Percentiles rank a stretch among this genome's conserved stretches.
Evolutionary conservation across 345 rosid genomes (phyloP).

Genomic region (Geranium brycei): DNA sequence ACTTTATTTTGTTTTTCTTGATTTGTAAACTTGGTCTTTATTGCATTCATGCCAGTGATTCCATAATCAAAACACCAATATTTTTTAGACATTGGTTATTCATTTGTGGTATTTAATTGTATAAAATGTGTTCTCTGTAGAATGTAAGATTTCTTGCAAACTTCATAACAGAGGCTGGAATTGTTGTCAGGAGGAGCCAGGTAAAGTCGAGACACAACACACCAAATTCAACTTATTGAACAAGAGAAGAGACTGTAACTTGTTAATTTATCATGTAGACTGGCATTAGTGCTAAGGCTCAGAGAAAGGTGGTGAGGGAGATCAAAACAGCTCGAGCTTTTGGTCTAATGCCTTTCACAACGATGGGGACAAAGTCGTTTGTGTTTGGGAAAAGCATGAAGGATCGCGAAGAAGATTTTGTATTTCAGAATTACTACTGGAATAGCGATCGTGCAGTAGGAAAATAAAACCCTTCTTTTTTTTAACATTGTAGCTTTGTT

Average conservation of each 20-base stretch:
- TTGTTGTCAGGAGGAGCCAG: slow-evolving; percentile 65
- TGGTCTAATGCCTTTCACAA: slow-evolving; percentile 83
- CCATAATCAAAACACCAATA: not conserved
- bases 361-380: slow-evolving; percentile 85
- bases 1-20: no score
- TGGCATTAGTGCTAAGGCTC: slow-evolving; percentile 87
- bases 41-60: not conserved
- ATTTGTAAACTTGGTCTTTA: not conserved
- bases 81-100: not conserved
- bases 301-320: slow-evolving; percentile 87
- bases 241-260: not conserved
- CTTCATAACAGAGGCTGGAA: slow-evolving; percentile 77
- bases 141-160: slow-evolving; percentile 78
- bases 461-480: no score
- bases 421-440: slow-evolving; percentile 9
- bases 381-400: slow-evolving; percentile 54
- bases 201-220: slow-evolving; percentile 17
- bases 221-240: not conserved
- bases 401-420: slow-evolving; percentile 38
- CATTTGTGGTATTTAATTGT: not conserved
- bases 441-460: no score
- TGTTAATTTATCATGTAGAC: slow-evolving; percentile 27
- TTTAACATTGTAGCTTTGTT: no score
- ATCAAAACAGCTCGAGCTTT: slow-evolving; percentile 89
- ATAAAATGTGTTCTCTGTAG: slow-evolving; percentile 25